These are phyloP conservation scores for Russula virescens DNA, from an alignment of 768 basidiomycete species.

Conservation along the genomic window DNA sequence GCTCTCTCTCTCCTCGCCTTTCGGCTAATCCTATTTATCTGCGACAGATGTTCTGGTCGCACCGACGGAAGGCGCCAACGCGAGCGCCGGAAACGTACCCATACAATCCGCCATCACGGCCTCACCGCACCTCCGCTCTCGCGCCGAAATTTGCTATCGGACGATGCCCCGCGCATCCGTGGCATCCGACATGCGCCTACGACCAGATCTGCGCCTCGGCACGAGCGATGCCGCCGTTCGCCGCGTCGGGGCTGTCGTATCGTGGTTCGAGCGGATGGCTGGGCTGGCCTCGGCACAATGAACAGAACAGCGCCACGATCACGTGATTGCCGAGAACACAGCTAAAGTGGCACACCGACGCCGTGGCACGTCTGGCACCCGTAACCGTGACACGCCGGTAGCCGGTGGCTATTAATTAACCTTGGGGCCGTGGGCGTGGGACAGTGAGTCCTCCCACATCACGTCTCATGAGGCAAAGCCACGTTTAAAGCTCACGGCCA, in stretches of 20 bases:
- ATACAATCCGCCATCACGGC: conserved; percentile 45
- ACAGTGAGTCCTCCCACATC: not conserved
- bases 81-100: not conserved
- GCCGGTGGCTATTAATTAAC: no score
- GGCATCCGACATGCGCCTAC: conserved; percentile 47
- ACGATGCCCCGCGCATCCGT: conserved; percentile 51
- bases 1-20: not conserved
- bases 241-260: conserved; percentile 57
- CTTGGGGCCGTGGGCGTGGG: no score
- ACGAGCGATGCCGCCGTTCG: conserved; percentile 62
- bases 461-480: conserved; percentile 8
- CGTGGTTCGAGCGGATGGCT: conserved; percentile 72
- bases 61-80: conserved; percentile 34
- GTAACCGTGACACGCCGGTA: no score
- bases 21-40: not conserved
- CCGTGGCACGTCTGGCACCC: no score
- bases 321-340: not conserved
- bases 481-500: conserved; percentile 13
- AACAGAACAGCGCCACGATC: not conserved
- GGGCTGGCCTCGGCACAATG: conserved; percentile 38
- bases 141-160: conserved; percentile 67
- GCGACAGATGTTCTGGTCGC: conserved; percentile 47
- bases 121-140: conserved; percentile 60
- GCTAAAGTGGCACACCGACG: no score
- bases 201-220: conserved; percentile 70